Conservation (phyloP, 1,284 basidiomycete genomes). For the Chondrostereum purpureum region DNA sequence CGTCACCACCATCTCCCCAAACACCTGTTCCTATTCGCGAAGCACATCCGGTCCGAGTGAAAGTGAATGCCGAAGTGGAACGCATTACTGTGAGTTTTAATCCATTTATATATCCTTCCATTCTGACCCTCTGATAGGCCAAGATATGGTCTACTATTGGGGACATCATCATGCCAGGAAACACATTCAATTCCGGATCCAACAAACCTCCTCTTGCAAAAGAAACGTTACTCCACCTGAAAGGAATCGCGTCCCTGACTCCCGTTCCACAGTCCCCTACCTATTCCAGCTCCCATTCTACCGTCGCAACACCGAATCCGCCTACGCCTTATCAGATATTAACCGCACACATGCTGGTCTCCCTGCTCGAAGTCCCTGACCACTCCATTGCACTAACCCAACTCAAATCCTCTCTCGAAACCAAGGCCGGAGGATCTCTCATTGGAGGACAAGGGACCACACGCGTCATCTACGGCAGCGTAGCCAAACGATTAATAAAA, state of each 20-base stretch:
- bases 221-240: slow-evolving; percentile 63
- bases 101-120: slow-evolving; percentile 1
- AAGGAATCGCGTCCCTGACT: slow-evolving; percentile 33
- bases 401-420: slow-evolving; percentile 52
- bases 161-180: slow-evolving; percentile 55
- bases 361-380: slow-evolving; percentile 44
- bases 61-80: slow-evolving; percentile 50
- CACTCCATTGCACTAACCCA: slow-evolving; percentile 55
- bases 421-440: slow-evolving; percentile 22
- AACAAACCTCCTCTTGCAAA: slow-evolving; percentile 44
- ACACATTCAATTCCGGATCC: slow-evolving; percentile 31
- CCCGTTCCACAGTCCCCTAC: slow-evolving; percentile 41
- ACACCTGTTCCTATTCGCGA: slow-evolving; percentile 1
- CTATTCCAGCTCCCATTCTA: slow-evolving; percentile 34
- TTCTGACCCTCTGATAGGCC: slow-evolving; percentile 28
- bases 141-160: slow-evolving; percentile 65
- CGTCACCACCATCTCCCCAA: not conserved
- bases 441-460: slow-evolving; percentile 37
- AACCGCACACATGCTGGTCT: slow-evolving; percentile 28
- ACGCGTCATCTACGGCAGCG: slow-evolving; percentile 57
- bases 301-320: slow-evolving; percentile 26
- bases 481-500: slow-evolving; percentile 66
- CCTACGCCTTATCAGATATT: slow-evolving; percentile 1
- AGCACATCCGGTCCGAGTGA: slow-evolving; percentile 9
- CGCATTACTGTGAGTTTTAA: slow-evolving; percentile 53